Conservation (phyloP, 2,329 filamentous ascomycete species). For the Clarireedia paspali region DNA sequence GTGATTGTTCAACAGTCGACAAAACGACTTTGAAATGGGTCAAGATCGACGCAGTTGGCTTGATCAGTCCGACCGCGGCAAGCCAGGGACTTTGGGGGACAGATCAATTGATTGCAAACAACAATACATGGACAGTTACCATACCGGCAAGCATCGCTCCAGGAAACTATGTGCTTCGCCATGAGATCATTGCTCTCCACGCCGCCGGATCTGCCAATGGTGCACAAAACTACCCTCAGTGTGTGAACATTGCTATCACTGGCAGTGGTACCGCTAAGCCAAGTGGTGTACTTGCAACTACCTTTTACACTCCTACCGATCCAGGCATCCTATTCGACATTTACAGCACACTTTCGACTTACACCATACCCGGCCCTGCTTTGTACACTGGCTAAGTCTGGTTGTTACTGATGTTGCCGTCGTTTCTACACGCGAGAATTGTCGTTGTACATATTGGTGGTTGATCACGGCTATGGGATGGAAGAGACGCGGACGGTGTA, state of each 20-base stretch:
- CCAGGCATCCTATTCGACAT: slow-evolving; percentile 35
- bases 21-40: slow-evolving; percentile 35
- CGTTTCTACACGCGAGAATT: no score
- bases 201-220: slow-evolving; percentile 32
- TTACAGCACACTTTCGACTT: slow-evolving; percentile 29
- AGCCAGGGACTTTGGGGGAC: slow-evolving; percentile 34
- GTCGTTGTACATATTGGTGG: no score
- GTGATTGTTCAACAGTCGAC: slow-evolving; percentile 34
- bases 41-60: slow-evolving; percentile 35
- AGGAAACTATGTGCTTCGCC: slow-evolving; percentile 45
- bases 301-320: slow-evolving; percentile 35
- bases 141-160: slow-evolving; percentile 37
- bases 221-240: slow-evolving; percentile 43
- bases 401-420: no score
- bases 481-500: no score
- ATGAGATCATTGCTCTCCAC: slow-evolving; percentile 33
- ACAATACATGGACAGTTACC: slow-evolving; percentile 43
- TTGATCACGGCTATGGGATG: no score
- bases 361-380: slow-evolving; percentile 31
- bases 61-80: slow-evolving; percentile 25
- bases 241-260: slow-evolving; percentile 40
- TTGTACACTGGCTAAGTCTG: slow-evolving; percentile 17
- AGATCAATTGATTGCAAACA: slow-evolving; percentile 43
- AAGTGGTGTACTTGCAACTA: slow-evolving; percentile 32
- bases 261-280: slow-evolving; percentile 34